Evolutionary conservation across 2,329 filamentous ascomycete genomes (phyloP), one percentile per base, ranked within the genome.

Genomic region (Huntiella savannae): DNA sequence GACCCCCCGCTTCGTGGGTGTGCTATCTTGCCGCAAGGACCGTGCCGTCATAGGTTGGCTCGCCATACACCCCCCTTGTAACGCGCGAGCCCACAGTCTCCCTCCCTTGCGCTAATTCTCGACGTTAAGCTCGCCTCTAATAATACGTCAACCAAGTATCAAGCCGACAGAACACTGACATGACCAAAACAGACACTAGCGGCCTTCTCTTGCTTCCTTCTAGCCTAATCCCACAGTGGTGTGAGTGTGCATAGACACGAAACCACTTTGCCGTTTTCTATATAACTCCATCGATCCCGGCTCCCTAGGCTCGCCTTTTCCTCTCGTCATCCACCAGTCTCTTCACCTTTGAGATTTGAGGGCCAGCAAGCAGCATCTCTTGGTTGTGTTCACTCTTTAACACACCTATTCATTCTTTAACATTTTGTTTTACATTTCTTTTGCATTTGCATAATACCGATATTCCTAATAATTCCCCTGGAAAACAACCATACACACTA

Each of bases 331-430:
- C 22, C 22, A 28, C 22, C 22, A 28, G 22, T 28, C 22, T 28
- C 22, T 8, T 28, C 22, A 28, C 36, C 13, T 32, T 37, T 12
- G 33, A 35, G 32, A 35, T 15, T 34, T 46, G 45, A 47, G 43
- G n/a, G 33, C 16, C 43, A 36, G 40, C 22, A 40, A 39, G 32
- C 16, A 43, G 45, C 40, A 47, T 32, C 15, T 19, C 22, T 17
- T 34, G 45, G 45, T 38, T 47, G 17, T 15, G 45, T 47, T 47
- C 40, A 34, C 33, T 47, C 40, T 32, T 40, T 43, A 40, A 40
- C 40, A 40, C 38, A 13, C 32, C 34, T 33, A 43, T 43, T 43
- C 40, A 22, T 43, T 43, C 22, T n/a, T 22, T 33, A 33, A 6
- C 34, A 16, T 33, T 16, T 17, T 41, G 13, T 22, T 15, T 19